Base-by-base conservation (phyloP, 805 yeast species). In the Zygosaccharomyces siamensis region DNA sequence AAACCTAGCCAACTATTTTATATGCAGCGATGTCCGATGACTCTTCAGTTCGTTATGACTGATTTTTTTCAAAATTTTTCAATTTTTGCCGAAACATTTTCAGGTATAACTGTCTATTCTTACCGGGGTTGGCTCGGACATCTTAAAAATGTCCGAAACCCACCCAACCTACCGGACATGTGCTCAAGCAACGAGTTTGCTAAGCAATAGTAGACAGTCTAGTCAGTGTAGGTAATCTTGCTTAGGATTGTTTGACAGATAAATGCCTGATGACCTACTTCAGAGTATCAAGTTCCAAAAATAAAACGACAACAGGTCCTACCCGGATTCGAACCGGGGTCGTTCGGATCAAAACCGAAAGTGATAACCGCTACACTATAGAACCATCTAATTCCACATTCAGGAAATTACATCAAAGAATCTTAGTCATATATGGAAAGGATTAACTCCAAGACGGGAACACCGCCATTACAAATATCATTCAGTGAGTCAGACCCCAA, bases 301-400 rank as follows among this genome's bases (percentile, higher is more conserved):
- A 14, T 16, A 30, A 45, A 51, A 61, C 61, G 60, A 58, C 51
- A 47, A 45, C 24, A 80, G 86, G 84, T 80, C 86, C 78, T 78
- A 78, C 86, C 86, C 86, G 86, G 86, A 79, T 79, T 81, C 86
- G 86, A 81, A 81, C 86, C 80, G 85, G 85, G 84, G 86, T 81
- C 79, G 81, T 73, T 68, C 79, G 86, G 86, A 81, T 81, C 86
- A 81, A 78, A 81, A 81, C 85, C 86, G 79, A 79, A 75, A 74
- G 86, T 81, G 85, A 81, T 81, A 79, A 81, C 85, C 85, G 79
- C 85, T 81, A 81, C 85, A 81, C 85, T 79, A 81, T 78, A 78
- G 54, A 32, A 51, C 54, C 54, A 14, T n/a, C n/a, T 3, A 23
- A 4, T 23, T 3, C 7, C 24, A 23, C 24, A 4, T 3, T 6